These are phyloP conservation scores for Mangifera indica DNA, from an alignment of 345 rosid species.

Conservation along the genomic window DNA sequence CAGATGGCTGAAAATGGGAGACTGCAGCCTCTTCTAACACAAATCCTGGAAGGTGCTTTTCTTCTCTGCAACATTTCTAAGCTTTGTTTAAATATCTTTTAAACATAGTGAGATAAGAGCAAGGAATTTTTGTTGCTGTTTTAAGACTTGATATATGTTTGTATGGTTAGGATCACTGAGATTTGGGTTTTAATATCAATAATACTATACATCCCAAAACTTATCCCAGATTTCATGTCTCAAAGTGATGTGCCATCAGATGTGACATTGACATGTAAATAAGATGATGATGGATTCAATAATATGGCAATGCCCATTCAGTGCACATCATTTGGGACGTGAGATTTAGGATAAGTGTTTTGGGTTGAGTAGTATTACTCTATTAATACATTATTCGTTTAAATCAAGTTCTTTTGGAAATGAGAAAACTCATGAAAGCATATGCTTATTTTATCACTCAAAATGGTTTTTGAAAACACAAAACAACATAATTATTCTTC, in stretches of 20 bases:
- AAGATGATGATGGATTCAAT: no score
- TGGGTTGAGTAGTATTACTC: no score
- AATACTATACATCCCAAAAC: no score
- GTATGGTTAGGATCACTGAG: neutral
- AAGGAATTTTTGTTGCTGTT: neutral
- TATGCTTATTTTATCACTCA: no score
- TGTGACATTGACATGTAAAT: no score
- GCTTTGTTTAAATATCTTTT: constrained; percentile 16
- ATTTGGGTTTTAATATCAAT: neutral
- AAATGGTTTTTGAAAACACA: neutral
- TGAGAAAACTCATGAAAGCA: neutral
- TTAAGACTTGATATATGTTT: neutral
- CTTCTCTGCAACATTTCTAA: constrained; percentile 8
- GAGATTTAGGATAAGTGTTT: no score
- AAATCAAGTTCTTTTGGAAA: neutral
- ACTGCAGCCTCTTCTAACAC: constrained; percentile 75
- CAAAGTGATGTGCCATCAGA: no score
- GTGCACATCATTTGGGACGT: no score
- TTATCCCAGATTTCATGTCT: no score
- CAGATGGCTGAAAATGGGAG: constrained; percentile 92
- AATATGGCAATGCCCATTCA: no score
- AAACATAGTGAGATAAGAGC: neutral
- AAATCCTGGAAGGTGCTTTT: constrained; percentile 76
- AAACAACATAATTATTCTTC: neutral
- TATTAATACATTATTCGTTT: no score